These are phyloP conservation scores for Nakataea oryzae DNA, from an alignment of 2,329 filamentous ascomycete genomes.

Conservation along the genomic window DNA sequence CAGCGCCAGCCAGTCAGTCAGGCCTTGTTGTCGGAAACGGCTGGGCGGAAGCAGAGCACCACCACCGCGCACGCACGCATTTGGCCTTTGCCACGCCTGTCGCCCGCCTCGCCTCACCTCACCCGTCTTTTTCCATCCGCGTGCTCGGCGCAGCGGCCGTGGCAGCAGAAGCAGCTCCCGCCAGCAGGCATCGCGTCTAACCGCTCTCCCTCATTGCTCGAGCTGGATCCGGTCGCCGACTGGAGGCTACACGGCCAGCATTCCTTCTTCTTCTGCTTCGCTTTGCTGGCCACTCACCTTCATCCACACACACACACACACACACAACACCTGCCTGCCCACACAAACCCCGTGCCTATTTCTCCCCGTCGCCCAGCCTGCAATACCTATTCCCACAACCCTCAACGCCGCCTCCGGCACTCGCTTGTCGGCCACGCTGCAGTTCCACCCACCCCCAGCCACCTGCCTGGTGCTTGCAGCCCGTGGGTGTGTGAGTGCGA, in stretches of 20 bases:
- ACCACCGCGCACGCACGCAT: no score
- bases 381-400: not conserved
- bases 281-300: not conserved
- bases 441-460: no score
- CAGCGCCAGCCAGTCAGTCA: no score
- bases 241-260: not conserved
- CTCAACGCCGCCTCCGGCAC: not conserved
- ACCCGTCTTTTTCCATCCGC: no score
- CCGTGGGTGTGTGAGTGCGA: no score
- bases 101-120: not conserved
- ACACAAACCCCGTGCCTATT: slow-evolving; percentile 2
- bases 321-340: not conserved
- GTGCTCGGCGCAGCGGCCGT: not conserved
- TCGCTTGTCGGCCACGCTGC: no score
- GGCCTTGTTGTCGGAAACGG: not conserved
- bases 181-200: not conserved
- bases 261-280: not conserved
- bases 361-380: not conserved
- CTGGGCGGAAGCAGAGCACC: not conserved
- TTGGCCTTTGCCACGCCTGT: not conserved
- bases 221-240: not conserved
- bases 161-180: not conserved
- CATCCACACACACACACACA: no score
- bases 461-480: no score
- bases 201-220: not conserved